Evolutionary conservation across 495 filamentous ascomycete species (phyloP).

Genomic region (Daldinia concentrica): DNA sequence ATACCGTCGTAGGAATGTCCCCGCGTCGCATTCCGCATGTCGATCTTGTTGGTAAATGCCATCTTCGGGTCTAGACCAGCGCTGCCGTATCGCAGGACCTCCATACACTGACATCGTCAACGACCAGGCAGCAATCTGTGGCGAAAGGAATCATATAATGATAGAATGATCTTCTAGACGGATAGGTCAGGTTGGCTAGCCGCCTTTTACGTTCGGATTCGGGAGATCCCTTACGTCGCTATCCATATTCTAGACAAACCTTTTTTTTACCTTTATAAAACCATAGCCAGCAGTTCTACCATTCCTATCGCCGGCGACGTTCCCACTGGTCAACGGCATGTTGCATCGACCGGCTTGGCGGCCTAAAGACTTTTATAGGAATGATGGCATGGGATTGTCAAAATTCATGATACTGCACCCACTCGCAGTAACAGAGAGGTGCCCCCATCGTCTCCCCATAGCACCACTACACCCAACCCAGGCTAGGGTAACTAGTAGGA

Average conservation of each 20-base stretch:
- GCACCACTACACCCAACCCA: conserved; percentile 39
- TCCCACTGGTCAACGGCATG: conserved; percentile 21
- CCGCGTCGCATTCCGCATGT: conserved; percentile 35
- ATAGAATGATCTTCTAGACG: conserved; percentile 25
- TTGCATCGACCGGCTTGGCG: conserved; percentile 22
- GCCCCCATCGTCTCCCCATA: neutral
- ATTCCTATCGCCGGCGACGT: conserved; percentile 15
- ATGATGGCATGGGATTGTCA: conserved; percentile 28
- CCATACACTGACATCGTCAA: conserved; percentile 10
- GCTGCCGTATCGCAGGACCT: conserved; percentile 19
- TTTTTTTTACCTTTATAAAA: neutral
- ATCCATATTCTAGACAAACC: conserved; percentile 20
- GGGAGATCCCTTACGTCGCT: conserved; percentile 21
- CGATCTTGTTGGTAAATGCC: conserved; percentile 29
- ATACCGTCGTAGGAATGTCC: conserved; percentile 21
- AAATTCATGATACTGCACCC: conserved; percentile 29
- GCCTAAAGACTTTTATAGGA: conserved; percentile 8
- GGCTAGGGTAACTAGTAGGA: conserved; percentile 6
- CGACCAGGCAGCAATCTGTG: conserved; percentile 9
- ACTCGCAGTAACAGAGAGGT: conserved; percentile 1
- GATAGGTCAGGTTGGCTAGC: conserved; percentile 1
- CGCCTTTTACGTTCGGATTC: neutral
- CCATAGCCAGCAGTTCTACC: neutral
- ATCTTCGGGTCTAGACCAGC: conserved; percentile 17
- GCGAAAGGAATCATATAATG: conserved; percentile 14